Evolutionary conservation across 176 grass and related monocot genomes (phyloP), one percentile per base, ranked within the genome.

Genomic region (Cymbopogon citratus): DNA sequence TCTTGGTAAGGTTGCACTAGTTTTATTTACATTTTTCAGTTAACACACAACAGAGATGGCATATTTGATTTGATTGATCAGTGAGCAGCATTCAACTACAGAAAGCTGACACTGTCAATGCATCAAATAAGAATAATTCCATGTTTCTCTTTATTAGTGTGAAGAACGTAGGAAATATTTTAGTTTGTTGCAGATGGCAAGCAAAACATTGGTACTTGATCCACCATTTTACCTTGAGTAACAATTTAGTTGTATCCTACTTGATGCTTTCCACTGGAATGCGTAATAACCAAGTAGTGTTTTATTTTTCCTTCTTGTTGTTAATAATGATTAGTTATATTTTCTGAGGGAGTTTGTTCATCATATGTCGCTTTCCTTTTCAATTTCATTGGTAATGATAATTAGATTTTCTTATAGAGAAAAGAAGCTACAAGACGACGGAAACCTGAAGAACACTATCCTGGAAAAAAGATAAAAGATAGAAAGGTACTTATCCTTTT

Each of bases 381-480:
- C 15, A 28, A 79, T 61, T 54, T 12, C 46, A 23, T n/a, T 34
- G 25, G 18, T 62, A 43, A 14, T 41, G 40, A 54, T 61, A 14
- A 79, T 33, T 44, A 68, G 0, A 73, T 52, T 71, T 78, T 14
- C 40, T 79, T 82, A 69, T 63, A 99, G 97, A 91, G 83, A 92
- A 99, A 91, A 78, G 89, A 96, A 88, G 93, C 75, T 78, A 79
- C 86, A 83, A 96, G 90, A 66, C 85, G 80, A 56, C 63, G 85
- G 25, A 96, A 81, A 67, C 71, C 79, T 64, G 91, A 92, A 67
- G 89, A 90, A 38, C 85, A 82, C 36, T 83, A 84, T 90, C 45
- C 39, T 69, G 87, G 97, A 71, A 91, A 87, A 75, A 93, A 93
- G 69, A 77, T 85, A 62, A 98, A 89, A 90, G 89, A 90, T 54